These are phyloP conservation scores for Kwoniella shivajii DNA, from an alignment of 1,284 basidiomycete species.

Conservation along the genomic window DNA sequence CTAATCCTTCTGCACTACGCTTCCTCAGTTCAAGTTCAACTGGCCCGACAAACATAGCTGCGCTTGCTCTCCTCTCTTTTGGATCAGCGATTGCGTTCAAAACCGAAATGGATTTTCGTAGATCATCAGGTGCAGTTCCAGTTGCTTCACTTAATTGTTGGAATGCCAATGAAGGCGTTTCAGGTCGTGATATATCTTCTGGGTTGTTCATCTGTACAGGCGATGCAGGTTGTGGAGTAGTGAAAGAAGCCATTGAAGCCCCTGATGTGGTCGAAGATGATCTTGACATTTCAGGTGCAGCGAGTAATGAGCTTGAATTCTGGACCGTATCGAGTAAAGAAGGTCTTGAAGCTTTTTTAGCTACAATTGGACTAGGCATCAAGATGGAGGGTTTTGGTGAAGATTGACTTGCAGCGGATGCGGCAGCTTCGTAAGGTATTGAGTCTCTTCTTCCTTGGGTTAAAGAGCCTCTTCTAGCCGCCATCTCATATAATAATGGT, in stretches of 20 bases:
- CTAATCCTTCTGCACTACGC: slow-evolving; percentile 16
- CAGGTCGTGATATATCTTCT: slow-evolving; percentile 7
- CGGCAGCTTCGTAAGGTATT: slow-evolving; percentile 1
- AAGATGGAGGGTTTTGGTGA: slow-evolving; percentile 9
- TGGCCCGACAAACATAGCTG: background rate
- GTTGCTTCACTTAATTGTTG: slow-evolving; percentile 9
- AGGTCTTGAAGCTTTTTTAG: slow-evolving; percentile 1
- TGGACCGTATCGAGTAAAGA: slow-evolving; percentile 2
- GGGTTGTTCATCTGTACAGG: slow-evolving; percentile 4
- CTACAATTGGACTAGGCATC: background rate
- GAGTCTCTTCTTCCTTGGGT: slow-evolving; percentile 3
- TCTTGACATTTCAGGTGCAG: slow-evolving; percentile 14
- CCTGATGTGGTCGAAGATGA: slow-evolving; percentile 3
- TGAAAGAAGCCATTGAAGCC: slow-evolving; percentile 14
- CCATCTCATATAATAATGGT: background rate
- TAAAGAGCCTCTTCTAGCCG: background rate
- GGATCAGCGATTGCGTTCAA: slow-evolving; percentile 9
- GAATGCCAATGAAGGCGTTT: slow-evolving; percentile 11
- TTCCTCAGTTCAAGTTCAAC: slow-evolving; percentile 9
- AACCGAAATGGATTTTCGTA: slow-evolving; percentile 4
- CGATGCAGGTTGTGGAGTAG: background rate
- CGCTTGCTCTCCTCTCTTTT: slow-evolving; percentile 1
- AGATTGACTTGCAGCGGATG: background rate
- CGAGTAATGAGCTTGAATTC: background rate
- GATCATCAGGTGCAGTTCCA: slow-evolving; percentile 1